A percentile compares a stretch with the other conserved stretches of the same genome.
Conservation (phyloP, 2,329 filamentous ascomycete genomes). For the Claviceps pusilla region DNA sequence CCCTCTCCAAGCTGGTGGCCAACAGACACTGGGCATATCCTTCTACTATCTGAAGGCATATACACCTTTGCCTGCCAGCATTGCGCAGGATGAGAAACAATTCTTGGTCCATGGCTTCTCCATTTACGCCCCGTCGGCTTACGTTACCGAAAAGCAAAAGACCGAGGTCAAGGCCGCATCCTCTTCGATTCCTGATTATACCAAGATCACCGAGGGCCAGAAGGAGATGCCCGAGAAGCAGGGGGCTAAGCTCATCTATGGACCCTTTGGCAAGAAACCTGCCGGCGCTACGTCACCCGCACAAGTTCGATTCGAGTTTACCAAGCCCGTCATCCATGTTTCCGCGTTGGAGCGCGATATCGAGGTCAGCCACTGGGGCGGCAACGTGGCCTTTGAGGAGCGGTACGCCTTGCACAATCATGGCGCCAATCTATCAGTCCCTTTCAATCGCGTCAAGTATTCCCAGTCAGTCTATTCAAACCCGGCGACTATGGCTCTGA, state of each 20-base stretch:
- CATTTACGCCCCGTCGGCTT: constrained; percentile 69
- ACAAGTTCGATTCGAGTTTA: constrained; percentile 84
- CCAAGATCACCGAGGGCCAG: constrained; percentile 48
- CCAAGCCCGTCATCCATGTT: constrained; percentile 73
- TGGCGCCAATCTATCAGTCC: constrained; percentile 59
- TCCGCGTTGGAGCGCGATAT: constrained; percentile 73
- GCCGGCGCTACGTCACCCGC: constrained; percentile 60
- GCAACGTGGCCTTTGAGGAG: constrained; percentile 90
- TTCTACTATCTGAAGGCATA: constrained; percentile 73
- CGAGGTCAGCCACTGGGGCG: constrained; percentile 95
- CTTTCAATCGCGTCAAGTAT: constrained; percentile 68
- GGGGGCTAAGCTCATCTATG: constrained; percentile 77
- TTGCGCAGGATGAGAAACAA: constrained; percentile 75
- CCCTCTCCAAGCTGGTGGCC: constrained; percentile 58
- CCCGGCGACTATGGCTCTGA: constrained; percentile 62
- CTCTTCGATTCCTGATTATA: constrained; percentile 70
- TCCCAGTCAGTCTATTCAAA: constrained; percentile 59
- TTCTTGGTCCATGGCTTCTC: constrained; percentile 78
- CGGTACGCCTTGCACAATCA: constrained; percentile 78
- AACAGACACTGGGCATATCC: constrained; percentile 76
- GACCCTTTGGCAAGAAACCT: constrained; percentile 70
- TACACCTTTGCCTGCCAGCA: constrained; percentile 61
- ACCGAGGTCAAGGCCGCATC: constrained; percentile 86
- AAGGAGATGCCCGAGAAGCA: constrained; percentile 62
- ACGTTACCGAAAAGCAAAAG: constrained; percentile 83